phyloP scores from a whole-genome alignment of 73 alveolate genomes.

The Uronychia binucleata region DNA sequence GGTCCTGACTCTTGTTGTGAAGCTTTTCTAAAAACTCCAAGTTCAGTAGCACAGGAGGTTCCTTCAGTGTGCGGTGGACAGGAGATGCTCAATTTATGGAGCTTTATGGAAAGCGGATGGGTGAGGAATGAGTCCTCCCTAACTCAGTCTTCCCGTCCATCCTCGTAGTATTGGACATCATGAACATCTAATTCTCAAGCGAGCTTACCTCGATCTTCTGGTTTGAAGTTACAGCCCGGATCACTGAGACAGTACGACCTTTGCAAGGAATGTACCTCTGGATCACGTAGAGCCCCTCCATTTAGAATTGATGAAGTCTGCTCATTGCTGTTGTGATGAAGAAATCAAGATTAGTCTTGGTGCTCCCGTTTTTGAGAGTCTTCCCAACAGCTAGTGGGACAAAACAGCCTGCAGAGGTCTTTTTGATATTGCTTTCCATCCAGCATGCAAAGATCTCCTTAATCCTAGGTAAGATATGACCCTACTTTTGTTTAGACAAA shows the following conservation, averaged over 20 bases:
- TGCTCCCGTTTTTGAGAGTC: background rate
- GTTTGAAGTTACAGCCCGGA: background rate
- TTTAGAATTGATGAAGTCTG: background rate
- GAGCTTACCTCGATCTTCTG: background rate
- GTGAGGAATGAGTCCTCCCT: too few species aligned
- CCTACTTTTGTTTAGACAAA: background rate
- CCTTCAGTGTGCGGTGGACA: too few species aligned
- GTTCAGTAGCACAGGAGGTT: background rate
- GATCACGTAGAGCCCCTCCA: background rate
- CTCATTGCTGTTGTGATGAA: background rate
- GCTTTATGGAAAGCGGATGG: too few species aligned
- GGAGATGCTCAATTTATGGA: too few species aligned
- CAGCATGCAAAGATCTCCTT: background rate
- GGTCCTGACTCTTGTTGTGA: background rate
- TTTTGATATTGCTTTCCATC: background rate
- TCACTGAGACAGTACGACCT: background rate
- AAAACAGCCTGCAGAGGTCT: background rate
- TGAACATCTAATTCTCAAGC: background rate
- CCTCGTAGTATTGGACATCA: background rate
- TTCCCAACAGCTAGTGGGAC: background rate
- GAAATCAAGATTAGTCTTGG: background rate
- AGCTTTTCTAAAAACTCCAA: background rate
- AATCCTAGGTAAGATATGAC: too few species aligned
- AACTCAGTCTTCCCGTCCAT: background rate
- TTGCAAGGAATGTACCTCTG: background rate